Evolutionary conservation across 2,329 filamentous ascomycete genomes (phyloP).

Genomic region (Colletotrichum abscissum): DNA sequence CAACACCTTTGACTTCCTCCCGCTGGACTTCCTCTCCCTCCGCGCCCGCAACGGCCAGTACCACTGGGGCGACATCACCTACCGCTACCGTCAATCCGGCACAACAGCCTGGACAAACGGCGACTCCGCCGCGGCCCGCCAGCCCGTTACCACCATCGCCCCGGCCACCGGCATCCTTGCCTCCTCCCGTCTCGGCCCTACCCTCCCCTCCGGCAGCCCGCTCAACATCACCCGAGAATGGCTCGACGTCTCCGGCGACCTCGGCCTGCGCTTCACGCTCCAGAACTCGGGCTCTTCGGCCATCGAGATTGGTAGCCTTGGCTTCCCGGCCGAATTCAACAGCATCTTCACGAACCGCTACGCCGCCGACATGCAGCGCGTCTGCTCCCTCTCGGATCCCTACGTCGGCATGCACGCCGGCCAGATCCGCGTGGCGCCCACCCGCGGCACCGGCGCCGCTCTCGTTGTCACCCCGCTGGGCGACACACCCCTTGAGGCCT

Average conservation of each 20-base stretch:
- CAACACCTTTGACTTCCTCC: slow-evolving; percentile 64
- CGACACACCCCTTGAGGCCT: slow-evolving; percentile 61
- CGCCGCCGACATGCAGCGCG: slow-evolving; percentile 57
- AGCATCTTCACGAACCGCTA: slow-evolving; percentile 67
- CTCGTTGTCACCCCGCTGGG: slow-evolving; percentile 65
- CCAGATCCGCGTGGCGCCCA: slow-evolving; percentile 63
- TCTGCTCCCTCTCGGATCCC: slow-evolving; percentile 67
- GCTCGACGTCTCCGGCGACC: slow-evolving; percentile 58
- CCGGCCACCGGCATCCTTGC: slow-evolving; percentile 46
- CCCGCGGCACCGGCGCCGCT: slow-evolving; percentile 61
- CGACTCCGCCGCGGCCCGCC: slow-evolving; percentile 56
- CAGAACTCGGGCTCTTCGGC: slow-evolving; percentile 52
- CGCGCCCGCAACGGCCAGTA: slow-evolving; percentile 65
- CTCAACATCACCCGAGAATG: slow-evolving; percentile 63
- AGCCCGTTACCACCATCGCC: slow-evolving; percentile 47
- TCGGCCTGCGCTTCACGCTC: slow-evolving; percentile 63
- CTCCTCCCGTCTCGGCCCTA: slow-evolving; percentile 52
- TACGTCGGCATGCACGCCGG: slow-evolving; percentile 70
- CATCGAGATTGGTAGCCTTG: slow-evolving; percentile 66
- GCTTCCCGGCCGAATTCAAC: slow-evolving; percentile 70
- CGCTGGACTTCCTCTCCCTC: slow-evolving; percentile 59
- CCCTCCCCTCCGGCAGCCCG: slow-evolving; percentile 48
- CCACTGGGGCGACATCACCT: slow-evolving; percentile 68
- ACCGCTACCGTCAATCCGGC: slow-evolving; percentile 60
- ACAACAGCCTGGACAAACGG: slow-evolving; percentile 55